Conservation (phyloP, 2,329 filamentous ascomycete species). For the Neoscytalidium dimidiatum region DNA sequence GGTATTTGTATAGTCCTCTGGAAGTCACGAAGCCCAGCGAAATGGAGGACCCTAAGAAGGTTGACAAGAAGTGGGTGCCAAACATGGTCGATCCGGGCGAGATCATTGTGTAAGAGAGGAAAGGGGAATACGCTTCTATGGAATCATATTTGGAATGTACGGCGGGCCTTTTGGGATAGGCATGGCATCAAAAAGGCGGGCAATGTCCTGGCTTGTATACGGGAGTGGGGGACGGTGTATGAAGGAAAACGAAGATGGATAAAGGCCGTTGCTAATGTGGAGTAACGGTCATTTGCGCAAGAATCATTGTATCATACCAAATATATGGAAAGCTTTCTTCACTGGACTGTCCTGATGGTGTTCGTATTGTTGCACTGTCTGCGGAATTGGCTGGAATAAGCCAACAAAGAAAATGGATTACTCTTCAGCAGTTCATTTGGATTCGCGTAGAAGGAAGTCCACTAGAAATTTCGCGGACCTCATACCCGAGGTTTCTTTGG, state of each 20-base stretch:
- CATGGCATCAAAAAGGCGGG: not conserved
- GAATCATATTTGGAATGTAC: slow-evolving; percentile 2
- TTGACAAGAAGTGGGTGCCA: slow-evolving; percentile 51
- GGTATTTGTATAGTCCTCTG: slow-evolving; percentile 91
- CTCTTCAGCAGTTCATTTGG: no score
- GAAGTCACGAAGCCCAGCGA: slow-evolving; percentile 55
- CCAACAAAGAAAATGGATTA: not conserved
- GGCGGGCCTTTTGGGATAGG: not conserved
- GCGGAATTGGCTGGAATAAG: not conserved
- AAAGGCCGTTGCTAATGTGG: not conserved
- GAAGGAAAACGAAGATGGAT: slow-evolving; percentile 2
- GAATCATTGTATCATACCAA: slow-evolving; percentile 10
- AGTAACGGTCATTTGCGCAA: not conserved
- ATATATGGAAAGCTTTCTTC: not conserved
- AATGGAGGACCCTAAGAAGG: slow-evolving; percentile 39
- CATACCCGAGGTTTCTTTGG: no score
- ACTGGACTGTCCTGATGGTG: not conserved
- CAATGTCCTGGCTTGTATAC: not conserved
- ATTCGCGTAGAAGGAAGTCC: not conserved
- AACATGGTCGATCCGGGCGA: slow-evolving; percentile 60
- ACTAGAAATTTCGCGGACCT: no score
- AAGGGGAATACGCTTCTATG: slow-evolving; percentile 5
- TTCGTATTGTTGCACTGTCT: not conserved
- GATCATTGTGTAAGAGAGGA: slow-evolving; percentile 46
- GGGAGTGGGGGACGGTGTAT: not conserved